These are phyloP conservation scores for Oryza punctata DNA, from an alignment of 176 grass and related monocot genomes.

Conservation along the genomic window DNA sequence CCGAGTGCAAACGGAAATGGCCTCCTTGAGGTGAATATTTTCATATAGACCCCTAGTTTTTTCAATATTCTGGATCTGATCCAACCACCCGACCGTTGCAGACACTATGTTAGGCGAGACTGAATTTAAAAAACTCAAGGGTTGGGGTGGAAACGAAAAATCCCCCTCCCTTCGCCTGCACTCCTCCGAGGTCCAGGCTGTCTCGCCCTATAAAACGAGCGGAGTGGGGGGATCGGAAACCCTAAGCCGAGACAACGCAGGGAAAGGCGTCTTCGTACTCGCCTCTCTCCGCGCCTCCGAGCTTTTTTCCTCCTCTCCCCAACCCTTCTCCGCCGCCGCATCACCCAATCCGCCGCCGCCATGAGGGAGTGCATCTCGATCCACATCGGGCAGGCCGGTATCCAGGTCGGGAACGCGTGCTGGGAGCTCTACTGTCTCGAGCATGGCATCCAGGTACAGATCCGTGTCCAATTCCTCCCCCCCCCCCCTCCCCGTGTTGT, in stretches of 20 bases:
- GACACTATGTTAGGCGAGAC: neutral
- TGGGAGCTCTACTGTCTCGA: constrained; percentile 95
- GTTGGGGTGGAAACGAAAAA: neutral
- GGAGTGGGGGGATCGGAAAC: neutral
- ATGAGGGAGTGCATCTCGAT: constrained; percentile 94
- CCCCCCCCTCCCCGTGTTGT: no score
- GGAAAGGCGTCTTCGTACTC: constrained; percentile 76
- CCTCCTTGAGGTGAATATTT: neutral
- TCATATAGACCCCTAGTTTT: accelerated
- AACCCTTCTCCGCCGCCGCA: neutral
- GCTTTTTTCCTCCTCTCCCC: neutral
- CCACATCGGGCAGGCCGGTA: constrained; percentile 88
- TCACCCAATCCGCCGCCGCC: constrained; percentile 11
- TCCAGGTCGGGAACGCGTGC: constrained; percentile 87
- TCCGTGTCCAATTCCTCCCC: neutral
- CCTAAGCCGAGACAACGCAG: constrained; percentile 49
- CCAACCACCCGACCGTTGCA: constrained; percentile 1
- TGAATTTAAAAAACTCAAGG: accelerated
- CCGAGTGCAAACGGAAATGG: neutral
- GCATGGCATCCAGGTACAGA: constrained; percentile 80
- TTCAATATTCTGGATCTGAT: neutral
- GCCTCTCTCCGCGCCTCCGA: constrained; percentile 57
- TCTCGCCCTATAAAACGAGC: neutral
- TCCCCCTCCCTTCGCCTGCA: constrained; percentile 20
- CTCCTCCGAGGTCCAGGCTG: constrained; percentile 16